phyloP scores from a whole-genome alignment of 1,139 yeast species.

The Candida sanyaensis region DNA sequence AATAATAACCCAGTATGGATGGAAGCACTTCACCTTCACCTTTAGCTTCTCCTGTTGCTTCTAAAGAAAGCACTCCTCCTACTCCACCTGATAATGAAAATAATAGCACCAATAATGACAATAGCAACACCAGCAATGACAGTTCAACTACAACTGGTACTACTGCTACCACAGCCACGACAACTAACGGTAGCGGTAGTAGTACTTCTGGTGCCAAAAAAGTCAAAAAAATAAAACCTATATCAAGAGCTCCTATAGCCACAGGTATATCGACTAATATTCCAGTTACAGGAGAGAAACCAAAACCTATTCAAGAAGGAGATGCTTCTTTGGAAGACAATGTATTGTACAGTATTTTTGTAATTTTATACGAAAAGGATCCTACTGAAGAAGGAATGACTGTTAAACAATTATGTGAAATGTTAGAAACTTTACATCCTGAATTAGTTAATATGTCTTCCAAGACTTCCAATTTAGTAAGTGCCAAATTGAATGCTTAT shows the following conservation, averaged over 20 bases:
- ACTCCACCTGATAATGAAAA: slow-evolving; percentile 1
- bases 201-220: slow-evolving; percentile 4
- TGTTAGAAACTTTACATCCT: slow-evolving; percentile 70
- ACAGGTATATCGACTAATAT: slow-evolving; percentile 77
- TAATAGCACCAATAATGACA: neutral
- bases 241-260: slow-evolving; percentile 54
- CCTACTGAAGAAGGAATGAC: slow-evolving; percentile 76
- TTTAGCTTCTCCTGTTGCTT: neutral
- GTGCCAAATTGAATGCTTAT: slow-evolving; percentile 81
- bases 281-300: slow-evolving; percentile 81
- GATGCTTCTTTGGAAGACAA: slow-evolving; percentile 71
- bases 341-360: slow-evolving; percentile 72
- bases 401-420: slow-evolving; percentile 80
- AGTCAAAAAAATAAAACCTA: slow-evolving; percentile 36
- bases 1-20: neutral
- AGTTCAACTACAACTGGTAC: slow-evolving; percentile 7
- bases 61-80: slow-evolving; percentile 3
- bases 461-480: slow-evolving; percentile 75
- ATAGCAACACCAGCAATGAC: slow-evolving; percentile 1
- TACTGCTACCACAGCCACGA: slow-evolving; percentile 5
- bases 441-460: slow-evolving; percentile 79
- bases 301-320: slow-evolving; percentile 63
- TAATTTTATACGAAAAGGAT: slow-evolving; percentile 68
- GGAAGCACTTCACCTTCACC: slow-evolving; percentile 1
- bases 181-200: neutral